A percentile compares a stretch with the other conserved stretches of the same genome.
Evolutionary conservation across 2,329 filamentous ascomycete genomes (phyloP).

Genomic region (Nigrospora osmanthi): DNA sequence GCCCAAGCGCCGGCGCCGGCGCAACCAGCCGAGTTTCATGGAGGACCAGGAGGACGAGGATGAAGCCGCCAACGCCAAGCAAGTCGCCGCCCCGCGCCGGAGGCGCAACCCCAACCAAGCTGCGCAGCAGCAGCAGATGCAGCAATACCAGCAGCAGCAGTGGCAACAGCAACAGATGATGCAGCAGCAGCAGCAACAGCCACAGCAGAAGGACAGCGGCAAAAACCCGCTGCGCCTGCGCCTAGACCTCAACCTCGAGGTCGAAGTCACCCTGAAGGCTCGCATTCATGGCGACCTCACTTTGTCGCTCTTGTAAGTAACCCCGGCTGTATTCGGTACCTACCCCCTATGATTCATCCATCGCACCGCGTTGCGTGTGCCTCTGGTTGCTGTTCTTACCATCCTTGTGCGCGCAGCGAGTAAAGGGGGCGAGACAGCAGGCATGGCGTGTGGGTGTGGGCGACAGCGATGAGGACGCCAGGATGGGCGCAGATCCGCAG

Average conservation of each 20-base stretch:
- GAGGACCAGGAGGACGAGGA: constrained; percentile 17
- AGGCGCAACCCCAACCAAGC: constrained; percentile 10
- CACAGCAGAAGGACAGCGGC: constrained; percentile 24
- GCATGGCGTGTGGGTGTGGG: no score
- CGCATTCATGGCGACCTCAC: constrained; percentile 80
- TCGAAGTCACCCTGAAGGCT: constrained; percentile 80
- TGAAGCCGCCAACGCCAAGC: constrained; percentile 13
- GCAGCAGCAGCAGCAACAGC: constrained; percentile 5
- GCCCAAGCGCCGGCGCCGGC: constrained; percentile 8
- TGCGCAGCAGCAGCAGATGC: constrained; percentile 13
- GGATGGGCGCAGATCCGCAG: no score
- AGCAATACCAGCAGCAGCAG: constrained; percentile 16
- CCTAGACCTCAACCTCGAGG: constrained; percentile 72
- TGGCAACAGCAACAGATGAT: constrained; percentile 10
- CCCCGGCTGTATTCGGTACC: not conserved
- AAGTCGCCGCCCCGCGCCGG: constrained; percentile 14
- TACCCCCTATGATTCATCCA: no score
- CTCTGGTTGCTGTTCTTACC: no score
- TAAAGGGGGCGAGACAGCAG: no score
- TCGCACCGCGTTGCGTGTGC: no score
- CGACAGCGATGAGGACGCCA: no score
- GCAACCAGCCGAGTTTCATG: constrained; percentile 20
- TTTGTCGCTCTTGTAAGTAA: constrained; percentile 53
- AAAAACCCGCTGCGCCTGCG: constrained; percentile 63
- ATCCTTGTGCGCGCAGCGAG: no score